phyloP scores from a whole-genome alignment of 2,329 filamentous ascomycete species.

The Claviceps purpurea region DNA sequence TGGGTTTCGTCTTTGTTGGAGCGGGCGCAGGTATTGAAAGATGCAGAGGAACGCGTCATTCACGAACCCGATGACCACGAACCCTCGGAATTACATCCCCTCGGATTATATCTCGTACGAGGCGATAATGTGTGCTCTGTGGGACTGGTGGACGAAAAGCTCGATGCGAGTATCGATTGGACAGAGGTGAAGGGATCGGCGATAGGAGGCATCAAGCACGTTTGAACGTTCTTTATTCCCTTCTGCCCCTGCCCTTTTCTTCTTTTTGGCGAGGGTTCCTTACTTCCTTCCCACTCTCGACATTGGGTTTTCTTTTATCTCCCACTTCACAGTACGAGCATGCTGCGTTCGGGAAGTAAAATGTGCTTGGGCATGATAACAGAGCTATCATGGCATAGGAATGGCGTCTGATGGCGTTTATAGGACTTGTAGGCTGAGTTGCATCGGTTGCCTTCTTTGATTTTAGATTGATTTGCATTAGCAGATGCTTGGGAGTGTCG shows the following conservation, averaged over 20 bases:
- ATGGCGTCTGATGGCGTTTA: slow-evolving; percentile 7
- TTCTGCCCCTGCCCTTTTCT: background rate
- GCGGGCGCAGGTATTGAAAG: slow-evolving; percentile 51
- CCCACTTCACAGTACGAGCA: background rate
- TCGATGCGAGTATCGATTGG: slow-evolving; percentile 91
- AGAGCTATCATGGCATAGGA: slow-evolving; percentile 5
- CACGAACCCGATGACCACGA: slow-evolving; percentile 73
- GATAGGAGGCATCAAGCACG: slow-evolving; percentile 75
- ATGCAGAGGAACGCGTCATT: slow-evolving; percentile 82
- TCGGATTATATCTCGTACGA: slow-evolving; percentile 83
- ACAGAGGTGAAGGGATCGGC: slow-evolving; percentile 71
- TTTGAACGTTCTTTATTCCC: slow-evolving; percentile 16
- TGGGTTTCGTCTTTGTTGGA: background rate
- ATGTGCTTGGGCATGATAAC: background rate
- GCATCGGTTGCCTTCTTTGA: background rate
- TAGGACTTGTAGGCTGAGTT: background rate
- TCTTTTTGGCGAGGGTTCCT: background rate
- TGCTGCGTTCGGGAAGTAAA: background rate
- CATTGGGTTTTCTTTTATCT: background rate
- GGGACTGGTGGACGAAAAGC: slow-evolving; percentile 75
- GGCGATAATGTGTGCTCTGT: slow-evolving; percentile 91
- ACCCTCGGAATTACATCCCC: slow-evolving; percentile 62
- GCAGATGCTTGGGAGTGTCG: background rate
- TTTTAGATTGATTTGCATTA: background rate
- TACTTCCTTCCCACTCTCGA: background rate